These are phyloP conservation scores for Gloeostereum incarnatum DNA, from an alignment of 768 basidiomycete species.

Conservation along the genomic window DNA sequence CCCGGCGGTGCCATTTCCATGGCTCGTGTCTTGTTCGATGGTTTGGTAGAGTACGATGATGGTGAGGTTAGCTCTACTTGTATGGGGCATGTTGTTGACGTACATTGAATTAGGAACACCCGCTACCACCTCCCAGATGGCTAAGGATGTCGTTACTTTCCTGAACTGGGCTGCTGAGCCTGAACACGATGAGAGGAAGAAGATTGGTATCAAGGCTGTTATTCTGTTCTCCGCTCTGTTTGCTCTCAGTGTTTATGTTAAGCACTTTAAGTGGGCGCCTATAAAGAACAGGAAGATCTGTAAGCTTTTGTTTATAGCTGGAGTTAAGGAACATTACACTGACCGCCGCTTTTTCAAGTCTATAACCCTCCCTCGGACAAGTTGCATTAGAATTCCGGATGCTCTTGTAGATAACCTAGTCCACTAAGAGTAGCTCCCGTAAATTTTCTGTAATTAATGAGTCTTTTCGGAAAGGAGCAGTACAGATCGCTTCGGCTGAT, in stretches of 20 bases:
- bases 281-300: slow-evolving; percentile 93
- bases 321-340: neutral
- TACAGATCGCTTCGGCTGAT: too few species aligned
- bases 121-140: slow-evolving; percentile 97
- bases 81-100: slow-evolving; percentile 1
- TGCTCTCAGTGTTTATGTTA: slow-evolving; percentile 77
- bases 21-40: slow-evolving; percentile 95
- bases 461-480: too few species aligned
- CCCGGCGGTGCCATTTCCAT: slow-evolving; percentile 98
- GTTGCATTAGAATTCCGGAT: slow-evolving; percentile 34
- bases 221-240: slow-evolving; percentile 86
- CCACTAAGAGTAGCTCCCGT: too few species aligned
- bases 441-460: too few species aligned
- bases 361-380: slow-evolving; percentile 56
- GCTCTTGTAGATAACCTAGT: too few species aligned
- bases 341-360: slow-evolving; percentile 22
- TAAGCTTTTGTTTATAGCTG: slow-evolving; percentile 27
- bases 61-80: slow-evolving; percentile 34
- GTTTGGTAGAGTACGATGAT: slow-evolving; percentile 93
- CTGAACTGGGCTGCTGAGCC: slow-evolving; percentile 96
- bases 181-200: slow-evolving; percentile 96
- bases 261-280: slow-evolving; percentile 89
- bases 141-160: slow-evolving; percentile 96
- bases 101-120: slow-evolving; percentile 68
- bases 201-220: slow-evolving; percentile 91